Evolutionary conservation across 768 basidiomycete genomes (phyloP), one percentile per base, ranked within the genome.

Genomic region (Phylloporus scabripes): DNA sequence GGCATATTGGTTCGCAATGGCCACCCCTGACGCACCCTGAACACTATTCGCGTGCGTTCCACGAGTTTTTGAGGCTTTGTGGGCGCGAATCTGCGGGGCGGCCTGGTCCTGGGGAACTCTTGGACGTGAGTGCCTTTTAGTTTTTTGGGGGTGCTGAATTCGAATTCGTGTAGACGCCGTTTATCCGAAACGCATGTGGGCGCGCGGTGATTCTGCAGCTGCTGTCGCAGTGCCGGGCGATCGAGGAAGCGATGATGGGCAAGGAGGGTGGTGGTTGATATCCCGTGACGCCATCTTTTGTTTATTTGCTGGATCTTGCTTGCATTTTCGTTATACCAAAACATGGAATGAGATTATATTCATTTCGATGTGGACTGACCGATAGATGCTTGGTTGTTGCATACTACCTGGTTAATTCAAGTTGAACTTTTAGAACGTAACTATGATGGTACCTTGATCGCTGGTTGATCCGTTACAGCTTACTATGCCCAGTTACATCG

Each of bases 61-160:
- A 85, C 59, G 83, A 87, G 20, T 89, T 91, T 65, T 65, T 91
- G 56, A 72, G 69, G 33, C 61, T 77, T 45, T 89, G 86, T 59
- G 85, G 84, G 8, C 74, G 83, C 40, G 81, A 83, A 14, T 74
- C 77, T 28, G 64, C 67, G 4, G 67, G 67, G 32, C 72, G 87
- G 46, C 83, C 84, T n/a, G 63, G 67, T 50, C 74, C 86, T 11
- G 69, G 59, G 21, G 80, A 80, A 28, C 61, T 89, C 39, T 62
- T 78, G 12, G 79, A 81, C 65, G 87, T 87, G 46, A 14, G 80
- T 64, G 0, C 40, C 46, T 5, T 36, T 20, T 32, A 11, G 18
- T 15, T 46, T 29, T 29, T 29, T 3, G 26, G 26, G 9, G 17
- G 52, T 12, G 1, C 45, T 56, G 52, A 50, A 28, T 5, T 40